phyloP scores from a whole-genome alignment of 176 grass and related monocot species.

The Metroxylon sagu region DNA sequence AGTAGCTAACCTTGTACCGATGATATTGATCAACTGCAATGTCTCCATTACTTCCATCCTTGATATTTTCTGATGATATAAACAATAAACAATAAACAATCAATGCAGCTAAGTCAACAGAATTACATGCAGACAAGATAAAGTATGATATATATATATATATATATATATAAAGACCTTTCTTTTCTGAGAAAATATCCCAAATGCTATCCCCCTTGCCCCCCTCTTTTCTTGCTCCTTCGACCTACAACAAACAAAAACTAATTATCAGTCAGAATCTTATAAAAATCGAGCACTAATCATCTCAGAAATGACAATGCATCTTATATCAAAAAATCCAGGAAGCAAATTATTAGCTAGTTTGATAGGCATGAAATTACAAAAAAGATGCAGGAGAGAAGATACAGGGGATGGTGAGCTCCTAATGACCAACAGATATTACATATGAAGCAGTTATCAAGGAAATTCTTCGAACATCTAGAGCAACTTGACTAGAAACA shows the following conservation, averaged over 20 bases:
- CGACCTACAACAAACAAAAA: conserved; percentile 47
- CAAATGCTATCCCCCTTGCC: conserved; percentile 90
- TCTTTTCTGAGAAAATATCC: conserved; percentile 84
- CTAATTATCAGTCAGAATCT: not conserved
- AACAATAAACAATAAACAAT: conserved; percentile 27
- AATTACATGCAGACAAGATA: no score
- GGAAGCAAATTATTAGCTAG: not conserved
- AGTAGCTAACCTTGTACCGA: conserved; percentile 69
- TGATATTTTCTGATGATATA: conserved; percentile 55
- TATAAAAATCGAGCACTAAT: no score
- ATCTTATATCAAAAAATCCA: not conserved
- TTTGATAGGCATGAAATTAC: no score
- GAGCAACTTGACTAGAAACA: no score
- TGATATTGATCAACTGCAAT: conserved; percentile 96
- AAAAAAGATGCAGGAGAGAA: no score
- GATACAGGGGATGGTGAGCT: no score
- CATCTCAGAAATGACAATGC: not conserved
- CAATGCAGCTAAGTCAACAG: no score
- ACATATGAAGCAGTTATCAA: no score
- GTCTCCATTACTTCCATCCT: conserved; percentile 60
- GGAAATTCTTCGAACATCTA: no score
- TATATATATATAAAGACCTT: conserved; percentile 35
- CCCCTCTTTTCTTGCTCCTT: conserved; percentile 77
- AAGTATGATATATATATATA: no score
- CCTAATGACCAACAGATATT: no score